phyloP scores from a whole-genome alignment of 495 filamentous ascomycete species.

The Aspergillus steynii region DNA sequence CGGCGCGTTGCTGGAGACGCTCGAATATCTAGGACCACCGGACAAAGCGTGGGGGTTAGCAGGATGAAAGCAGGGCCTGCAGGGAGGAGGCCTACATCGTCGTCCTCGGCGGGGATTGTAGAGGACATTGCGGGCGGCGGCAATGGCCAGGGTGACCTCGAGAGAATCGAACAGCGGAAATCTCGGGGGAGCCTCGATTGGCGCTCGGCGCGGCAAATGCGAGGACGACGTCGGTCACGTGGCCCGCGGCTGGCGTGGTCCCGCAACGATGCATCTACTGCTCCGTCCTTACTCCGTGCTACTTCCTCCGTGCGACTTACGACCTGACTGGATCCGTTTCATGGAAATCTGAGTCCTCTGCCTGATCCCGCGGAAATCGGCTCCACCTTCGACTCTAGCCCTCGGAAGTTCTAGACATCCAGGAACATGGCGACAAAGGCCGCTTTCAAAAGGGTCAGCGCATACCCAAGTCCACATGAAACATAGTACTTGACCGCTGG shows the following conservation, averaged over 20 bases:
- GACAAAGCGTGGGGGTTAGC: constrained; percentile 1
- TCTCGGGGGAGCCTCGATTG: constrained; percentile 1
- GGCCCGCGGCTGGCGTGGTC: background rate
- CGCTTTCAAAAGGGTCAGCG: constrained; percentile 77
- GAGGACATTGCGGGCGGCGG: constrained; percentile 45
- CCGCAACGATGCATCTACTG: no score
- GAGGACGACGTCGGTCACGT: background rate
- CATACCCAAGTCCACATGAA: background rate
- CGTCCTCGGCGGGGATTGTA: constrained; percentile 43
- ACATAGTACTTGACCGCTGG: background rate
- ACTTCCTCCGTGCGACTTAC: no score
- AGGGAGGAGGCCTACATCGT: constrained; percentile 32
- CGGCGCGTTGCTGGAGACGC: constrained; percentile 59
- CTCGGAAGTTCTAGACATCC: background rate
- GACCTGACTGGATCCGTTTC: no score
- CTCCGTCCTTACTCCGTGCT: background rate
- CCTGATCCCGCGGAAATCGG: background rate
- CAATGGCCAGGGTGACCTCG: constrained; percentile 34
- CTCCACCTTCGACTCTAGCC: background rate
- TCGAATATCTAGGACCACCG: constrained; percentile 58
- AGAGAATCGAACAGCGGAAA: background rate
- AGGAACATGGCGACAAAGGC: constrained; percentile 75
- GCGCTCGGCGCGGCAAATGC: background rate
- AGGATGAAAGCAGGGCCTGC: background rate
- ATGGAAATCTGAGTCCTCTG: no score